Base-by-base conservation (phyloP, 441 rosid species). In the Kokia cookei region DNA sequence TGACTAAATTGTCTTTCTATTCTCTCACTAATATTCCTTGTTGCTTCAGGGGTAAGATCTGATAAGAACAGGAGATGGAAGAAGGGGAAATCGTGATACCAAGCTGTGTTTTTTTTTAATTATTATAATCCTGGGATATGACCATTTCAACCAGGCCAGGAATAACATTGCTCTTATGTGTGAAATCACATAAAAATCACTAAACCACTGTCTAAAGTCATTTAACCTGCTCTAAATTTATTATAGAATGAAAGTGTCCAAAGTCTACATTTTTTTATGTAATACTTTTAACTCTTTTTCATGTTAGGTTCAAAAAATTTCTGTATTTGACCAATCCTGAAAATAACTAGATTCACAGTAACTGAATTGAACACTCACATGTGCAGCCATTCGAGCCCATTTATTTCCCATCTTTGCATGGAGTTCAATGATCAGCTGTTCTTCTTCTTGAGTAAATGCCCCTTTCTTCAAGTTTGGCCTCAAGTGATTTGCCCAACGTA, bases 351-450 rank as follows among this genome's bases (percentile, higher is more conserved):
- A 58, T 47, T 37, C 27, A 62, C 3, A 14, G 15, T 37, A 70
- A 73, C 57, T 59, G 70, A 74, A 65, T 50, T 14, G 58, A 73
- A 81, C 14, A 82, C 97, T 86, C 85, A 96, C 99, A 85, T 92
- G 90, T 65, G 97, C 98, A 82, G 99, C 98, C 94, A 96, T 93
- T 58, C 90, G 96, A 40, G 99, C 98, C 98, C 99, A 96, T 85
- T 96, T 96, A 85, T 96, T 96, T 73, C 99, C 98, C 93, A 96
- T 88, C 81, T 91, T 88, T 70, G 96, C 88, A 78, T 93, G 99
- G 79, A 96, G 92, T 73, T 93, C 93, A 77, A 93, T 83, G 61
- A 96, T 96, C 76, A 87, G 86, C 71, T 82, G 90, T 71, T 96
- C 99, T 82, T 96, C 99, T 64, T 92, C 95, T 57, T 77, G 91